These are phyloP conservation scores for Dianthus caryophyllus DNA, from an alignment of 148 eudicot genomes.

Conservation along the genomic window DNA sequence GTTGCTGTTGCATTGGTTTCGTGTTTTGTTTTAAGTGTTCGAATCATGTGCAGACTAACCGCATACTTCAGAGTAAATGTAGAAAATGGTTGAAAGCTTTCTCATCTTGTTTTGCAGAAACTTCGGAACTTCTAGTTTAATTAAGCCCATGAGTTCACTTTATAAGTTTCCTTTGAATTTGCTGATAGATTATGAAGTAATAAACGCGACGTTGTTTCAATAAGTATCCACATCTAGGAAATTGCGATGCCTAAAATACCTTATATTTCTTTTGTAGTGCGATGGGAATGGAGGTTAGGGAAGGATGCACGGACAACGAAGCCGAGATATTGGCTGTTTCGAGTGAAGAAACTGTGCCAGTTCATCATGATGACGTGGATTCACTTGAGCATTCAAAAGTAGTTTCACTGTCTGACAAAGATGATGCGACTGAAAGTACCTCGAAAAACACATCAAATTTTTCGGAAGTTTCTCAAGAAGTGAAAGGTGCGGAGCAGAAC, in stretches of 20 bases:
- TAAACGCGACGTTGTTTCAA: neutral
- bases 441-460: conserved; percentile 27
- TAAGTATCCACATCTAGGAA: neutral
- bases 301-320: conserved; percentile 45
- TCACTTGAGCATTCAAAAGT: conserved; percentile 26
- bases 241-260: neutral
- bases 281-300: conserved; percentile 58
- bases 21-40: neutral
- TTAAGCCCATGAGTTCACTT: neutral
- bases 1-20: neutral
- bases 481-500: conserved; percentile 26
- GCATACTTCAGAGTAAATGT: neutral
- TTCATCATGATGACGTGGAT: conserved; percentile 26
- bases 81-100: neutral
- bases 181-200: neutral
- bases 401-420: conserved; percentile 32
- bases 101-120: neutral
- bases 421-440: conserved; percentile 53
- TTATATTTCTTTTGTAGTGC: conserved; percentile 31
- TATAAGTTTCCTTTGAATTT: conserved; percentile 1
- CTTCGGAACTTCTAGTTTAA: neutral
- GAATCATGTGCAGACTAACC: neutral
- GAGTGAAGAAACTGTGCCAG: conserved; percentile 24
- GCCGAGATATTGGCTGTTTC: conserved; percentile 30
- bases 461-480: conserved; percentile 34